phyloP scores from a whole-genome alignment of 768 basidiomycete genomes.

The Phylloporus sp. region DNA sequence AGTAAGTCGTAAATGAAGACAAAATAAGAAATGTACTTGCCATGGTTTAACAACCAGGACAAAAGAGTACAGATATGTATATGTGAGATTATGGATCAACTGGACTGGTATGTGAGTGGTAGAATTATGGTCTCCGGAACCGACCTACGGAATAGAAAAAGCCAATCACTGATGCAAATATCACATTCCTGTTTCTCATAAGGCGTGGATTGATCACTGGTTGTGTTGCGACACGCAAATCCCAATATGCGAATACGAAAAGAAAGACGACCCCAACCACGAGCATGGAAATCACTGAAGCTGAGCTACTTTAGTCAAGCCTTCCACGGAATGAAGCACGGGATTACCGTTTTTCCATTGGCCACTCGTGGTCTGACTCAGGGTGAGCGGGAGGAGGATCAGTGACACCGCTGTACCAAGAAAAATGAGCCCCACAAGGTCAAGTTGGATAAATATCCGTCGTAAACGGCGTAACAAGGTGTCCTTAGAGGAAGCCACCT shows the following conservation, averaged over 20 bases:
- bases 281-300: slow-evolving; percentile 50
- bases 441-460: slow-evolving; percentile 35
- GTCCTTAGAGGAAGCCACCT: not conserved
- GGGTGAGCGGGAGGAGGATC: slow-evolving; percentile 52
- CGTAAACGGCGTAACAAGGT: slow-evolving; percentile 8
- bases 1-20: not conserved
- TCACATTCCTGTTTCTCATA: slow-evolving; percentile 52
- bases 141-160: slow-evolving; percentile 55
- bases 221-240: slow-evolving; percentile 45
- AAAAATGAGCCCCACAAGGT: slow-evolving; percentile 48
- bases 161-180: slow-evolving; percentile 57
- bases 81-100: slow-evolving; percentile 66
- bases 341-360: slow-evolving; percentile 44
- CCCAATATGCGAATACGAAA: slow-evolving; percentile 45
- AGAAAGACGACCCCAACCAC: slow-evolving; percentile 43
- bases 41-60: slow-evolving; percentile 51
- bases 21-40: slow-evolving; percentile 20
- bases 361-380: slow-evolving; percentile 36
- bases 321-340: not conserved
- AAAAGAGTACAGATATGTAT: slow-evolving; percentile 71
- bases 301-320: slow-evolving; percentile 28
- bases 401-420: slow-evolving; percentile 48
- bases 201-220: slow-evolving; percentile 64
- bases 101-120: slow-evolving; percentile 17
- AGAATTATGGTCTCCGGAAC: not conserved